Conservation (phyloP, 139 green algal species). For the Chlorella sp. region DNA sequence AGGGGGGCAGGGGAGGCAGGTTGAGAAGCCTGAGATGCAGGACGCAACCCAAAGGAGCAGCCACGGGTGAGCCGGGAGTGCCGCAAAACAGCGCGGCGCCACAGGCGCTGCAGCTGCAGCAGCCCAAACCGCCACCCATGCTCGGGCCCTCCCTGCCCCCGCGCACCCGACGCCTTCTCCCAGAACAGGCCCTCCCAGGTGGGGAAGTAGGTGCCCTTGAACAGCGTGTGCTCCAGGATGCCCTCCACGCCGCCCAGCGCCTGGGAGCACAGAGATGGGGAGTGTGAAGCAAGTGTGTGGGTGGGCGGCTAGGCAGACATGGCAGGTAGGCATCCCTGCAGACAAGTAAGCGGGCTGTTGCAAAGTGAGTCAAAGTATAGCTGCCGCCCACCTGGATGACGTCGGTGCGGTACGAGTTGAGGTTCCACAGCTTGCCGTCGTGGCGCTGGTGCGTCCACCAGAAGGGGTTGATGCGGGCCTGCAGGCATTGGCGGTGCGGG, state of each 20-base stretch:
- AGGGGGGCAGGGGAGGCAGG: background rate
- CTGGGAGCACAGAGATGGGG: no score
- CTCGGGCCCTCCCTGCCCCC: background rate
- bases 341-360: no score
- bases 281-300: constrained; percentile 83
- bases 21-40: no score
- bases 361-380: background rate
- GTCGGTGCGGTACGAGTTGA: constrained; percentile 99
- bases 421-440: constrained; percentile 99
- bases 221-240: constrained; percentile 99
- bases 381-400: constrained; percentile 79
- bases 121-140: background rate
- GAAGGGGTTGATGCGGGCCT: constrained; percentile 92
- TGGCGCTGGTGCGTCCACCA: constrained; percentile 99
- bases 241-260: constrained; percentile 98
- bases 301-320: no score
- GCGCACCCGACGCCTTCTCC: constrained; percentile 90
- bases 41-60: no score
- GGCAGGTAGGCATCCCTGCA: background rate
- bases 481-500: constrained; percentile 15
- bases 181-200: constrained; percentile 99
- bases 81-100: no score
- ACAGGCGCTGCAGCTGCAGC: no score
- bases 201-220: constrained; percentile 99
- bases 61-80: no score